A percentile compares a stretch with the other conserved stretches of the same genome.
Evolutionary conservation across 768 basidiomycete genomes (phyloP).

Genomic region (Chiua virens): DNA sequence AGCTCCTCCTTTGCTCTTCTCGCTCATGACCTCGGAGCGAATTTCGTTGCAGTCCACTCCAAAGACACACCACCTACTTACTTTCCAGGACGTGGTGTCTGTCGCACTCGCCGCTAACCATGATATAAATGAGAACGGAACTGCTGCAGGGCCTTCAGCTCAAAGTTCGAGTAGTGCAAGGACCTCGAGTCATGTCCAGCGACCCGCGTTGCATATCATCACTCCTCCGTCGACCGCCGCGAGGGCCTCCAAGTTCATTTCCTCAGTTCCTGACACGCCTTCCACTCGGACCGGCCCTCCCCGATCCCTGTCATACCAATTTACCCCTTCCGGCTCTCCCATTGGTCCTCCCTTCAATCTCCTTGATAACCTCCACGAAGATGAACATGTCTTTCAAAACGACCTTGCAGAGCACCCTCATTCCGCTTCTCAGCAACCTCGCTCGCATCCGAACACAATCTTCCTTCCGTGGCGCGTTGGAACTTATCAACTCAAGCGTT

Average conservation of each 20-base stretch:
- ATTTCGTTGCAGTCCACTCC: not conserved
- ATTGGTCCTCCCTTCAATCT: slow-evolving; percentile 27
- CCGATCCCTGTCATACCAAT: slow-evolving; percentile 66
- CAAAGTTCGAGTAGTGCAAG: not conserved
- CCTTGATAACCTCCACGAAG: slow-evolving; percentile 28
- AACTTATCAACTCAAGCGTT: slow-evolving; percentile 33
- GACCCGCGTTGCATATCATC: slow-evolving; percentile 15
- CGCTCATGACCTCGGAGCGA: slow-evolving; percentile 13
- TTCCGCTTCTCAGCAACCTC: slow-evolving; percentile 28
- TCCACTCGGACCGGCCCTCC: slow-evolving; percentile 72
- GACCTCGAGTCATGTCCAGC: slow-evolving; percentile 4
- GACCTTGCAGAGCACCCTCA: slow-evolving; percentile 35
- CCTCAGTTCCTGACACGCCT: slow-evolving; percentile 43
- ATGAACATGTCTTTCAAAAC: slow-evolving; percentile 27
- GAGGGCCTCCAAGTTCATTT: slow-evolving; percentile 5
- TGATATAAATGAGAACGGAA: not conserved
- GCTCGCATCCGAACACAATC: slow-evolving; percentile 31
- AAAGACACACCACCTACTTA: not conserved
- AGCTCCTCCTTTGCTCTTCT: not conserved
- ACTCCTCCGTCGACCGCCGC: slow-evolving; percentile 7
- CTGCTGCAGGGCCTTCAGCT: not conserved
- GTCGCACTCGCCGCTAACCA: slow-evolving; percentile 1
- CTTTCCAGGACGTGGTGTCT: slow-evolving; percentile 12
- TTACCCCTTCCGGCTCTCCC: slow-evolving; percentile 48
- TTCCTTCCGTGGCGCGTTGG: slow-evolving; percentile 65